Evolutionary conservation across 306 rosid genomes (phyloP).

Genomic region (Spatholobus suberectus): DNA sequence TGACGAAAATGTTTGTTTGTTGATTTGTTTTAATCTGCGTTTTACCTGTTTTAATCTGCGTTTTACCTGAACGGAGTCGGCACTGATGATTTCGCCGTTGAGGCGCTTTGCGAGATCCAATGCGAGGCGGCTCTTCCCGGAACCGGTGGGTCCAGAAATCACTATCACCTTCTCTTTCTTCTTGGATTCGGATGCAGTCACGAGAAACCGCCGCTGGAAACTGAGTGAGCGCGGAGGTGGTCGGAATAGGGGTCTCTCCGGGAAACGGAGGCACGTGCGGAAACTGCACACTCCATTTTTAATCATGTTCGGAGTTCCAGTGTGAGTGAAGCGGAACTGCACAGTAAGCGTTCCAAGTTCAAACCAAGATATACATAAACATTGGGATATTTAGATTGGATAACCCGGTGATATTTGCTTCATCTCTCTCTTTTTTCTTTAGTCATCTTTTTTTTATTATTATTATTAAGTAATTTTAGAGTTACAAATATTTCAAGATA

Average conservation of each 20-base stretch:
- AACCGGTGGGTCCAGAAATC: conserved; percentile 92
- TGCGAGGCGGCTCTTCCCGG: conserved; percentile 87
- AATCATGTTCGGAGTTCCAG: conserved; percentile 43
- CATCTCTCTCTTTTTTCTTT: not conserved
- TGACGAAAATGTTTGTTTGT: not conserved
- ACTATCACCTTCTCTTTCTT: conserved; percentile 77
- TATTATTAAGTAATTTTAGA: too few species aligned
- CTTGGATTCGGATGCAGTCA: conserved; percentile 38
- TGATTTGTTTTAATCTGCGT: not conserved
- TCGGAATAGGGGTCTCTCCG: conserved; percentile 44
- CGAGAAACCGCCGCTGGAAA: conserved; percentile 53
- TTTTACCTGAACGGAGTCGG: conserved; percentile 91
- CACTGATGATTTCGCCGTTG: conserved; percentile 90
- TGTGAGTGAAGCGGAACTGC: not conserved
- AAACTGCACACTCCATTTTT: conserved; percentile 52
- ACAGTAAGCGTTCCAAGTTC: not conserved
- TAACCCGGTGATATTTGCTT: not conserved
- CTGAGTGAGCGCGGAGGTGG: conserved; percentile 24
- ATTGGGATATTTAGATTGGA: not conserved
- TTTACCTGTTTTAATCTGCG: conserved; percentile 46
- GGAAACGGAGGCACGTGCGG: conserved; percentile 56
- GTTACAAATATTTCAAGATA: too few species aligned
- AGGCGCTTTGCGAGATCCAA: conserved; percentile 88
- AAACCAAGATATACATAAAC: not conserved
- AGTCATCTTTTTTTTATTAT: too few species aligned